Evolutionary conservation across 495 filamentous ascomycete species (phyloP), one percentile per base, ranked within the genome.

Genomic region (Hypoxylon lenormandii): DNA sequence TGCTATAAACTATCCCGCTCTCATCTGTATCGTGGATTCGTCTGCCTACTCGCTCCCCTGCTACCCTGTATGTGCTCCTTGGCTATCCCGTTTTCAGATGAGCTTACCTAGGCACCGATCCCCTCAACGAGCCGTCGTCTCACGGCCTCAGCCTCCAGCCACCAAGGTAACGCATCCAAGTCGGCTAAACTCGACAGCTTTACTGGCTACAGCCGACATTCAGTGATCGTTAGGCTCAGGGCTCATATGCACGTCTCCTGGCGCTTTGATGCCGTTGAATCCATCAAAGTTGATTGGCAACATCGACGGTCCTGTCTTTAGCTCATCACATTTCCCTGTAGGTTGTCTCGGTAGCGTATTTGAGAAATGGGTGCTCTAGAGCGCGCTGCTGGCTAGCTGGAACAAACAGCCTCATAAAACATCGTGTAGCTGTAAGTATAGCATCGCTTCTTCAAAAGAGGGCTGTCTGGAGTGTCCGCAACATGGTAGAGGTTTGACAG

Each of bases 51-150:
- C 42, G 23, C 26, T 60, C 37, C 52, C 30, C 30, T 33, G 30
- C 30, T 33, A 33, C 30, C 30, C 30, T 33, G 10, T 33, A 33
- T 47, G 54, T 40, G 50, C 43, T 59, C 48, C 60, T 64, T 64
- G 54, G 55, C 54, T 26, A 51, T 64, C 66, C 54, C 6, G 49
- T 64, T 53, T 63, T 50, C 55, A 64, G 66, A 70, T 64, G 54
- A 55, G 66, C 45, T 60, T 49, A 58, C 45, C 28, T 60, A 54
- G 28, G 12, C 11, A 38, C 16, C 23, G 26, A 26, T 46, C 52
- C 12, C 30, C 26, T 50, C 4, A 65, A 47, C 55, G 42, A 65
- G 43, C 63, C 58, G 46, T 46, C 46, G 43, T 72, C 52, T 60
- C 48, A 42, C 63, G 58, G 43, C 64, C 51, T 72, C 53, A 50